Evolutionary conservation across 345 rosid genomes (phyloP).

Genomic region (Salix exigua): DNA sequence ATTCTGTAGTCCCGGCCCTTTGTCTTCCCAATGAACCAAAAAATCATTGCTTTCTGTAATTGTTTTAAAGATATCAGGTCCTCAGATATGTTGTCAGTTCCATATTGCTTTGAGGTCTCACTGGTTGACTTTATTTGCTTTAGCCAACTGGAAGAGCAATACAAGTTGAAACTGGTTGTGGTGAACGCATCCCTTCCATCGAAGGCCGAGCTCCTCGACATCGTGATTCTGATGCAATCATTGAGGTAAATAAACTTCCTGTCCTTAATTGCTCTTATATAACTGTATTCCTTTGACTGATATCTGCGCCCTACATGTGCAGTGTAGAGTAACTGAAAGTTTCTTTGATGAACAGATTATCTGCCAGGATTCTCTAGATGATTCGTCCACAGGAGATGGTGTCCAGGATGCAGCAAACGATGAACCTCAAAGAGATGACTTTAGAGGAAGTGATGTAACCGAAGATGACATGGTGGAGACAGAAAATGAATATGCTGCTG

Average conservation of each 20-base stretch:
- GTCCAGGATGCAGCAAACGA: constrained; percentile 29
- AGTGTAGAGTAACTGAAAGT: constrained; percentile 21
- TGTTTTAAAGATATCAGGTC: neutral
- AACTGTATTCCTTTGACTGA: neutral
- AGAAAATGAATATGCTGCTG: constrained; percentile 37
- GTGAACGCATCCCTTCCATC: constrained; percentile 84
- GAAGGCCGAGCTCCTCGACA: constrained; percentile 83
- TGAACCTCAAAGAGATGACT: constrained; percentile 38
- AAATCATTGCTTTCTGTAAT: neutral
- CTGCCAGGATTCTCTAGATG: constrained; percentile 58
- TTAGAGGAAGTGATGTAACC: constrained; percentile 31
- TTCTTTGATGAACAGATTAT: constrained; percentile 62
- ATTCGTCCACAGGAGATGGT: constrained; percentile 47
- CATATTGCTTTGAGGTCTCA: constrained; percentile 8
- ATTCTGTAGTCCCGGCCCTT: neutral
- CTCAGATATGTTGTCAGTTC: constrained; percentile 8
- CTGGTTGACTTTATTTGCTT: constrained; percentile 14
- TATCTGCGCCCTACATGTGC: constrained; percentile 12
- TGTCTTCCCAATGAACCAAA: neutral
- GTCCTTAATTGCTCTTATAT: constrained; percentile 13
- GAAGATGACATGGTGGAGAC: constrained; percentile 29
- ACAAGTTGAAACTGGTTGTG: constrained; percentile 87
- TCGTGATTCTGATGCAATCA: constrained; percentile 93
- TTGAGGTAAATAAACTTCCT: constrained; percentile 55
- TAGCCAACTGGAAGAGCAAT: constrained; percentile 98